Conservation (phyloP, 257 asterid genomes). For the Petrea volubilis region DNA sequence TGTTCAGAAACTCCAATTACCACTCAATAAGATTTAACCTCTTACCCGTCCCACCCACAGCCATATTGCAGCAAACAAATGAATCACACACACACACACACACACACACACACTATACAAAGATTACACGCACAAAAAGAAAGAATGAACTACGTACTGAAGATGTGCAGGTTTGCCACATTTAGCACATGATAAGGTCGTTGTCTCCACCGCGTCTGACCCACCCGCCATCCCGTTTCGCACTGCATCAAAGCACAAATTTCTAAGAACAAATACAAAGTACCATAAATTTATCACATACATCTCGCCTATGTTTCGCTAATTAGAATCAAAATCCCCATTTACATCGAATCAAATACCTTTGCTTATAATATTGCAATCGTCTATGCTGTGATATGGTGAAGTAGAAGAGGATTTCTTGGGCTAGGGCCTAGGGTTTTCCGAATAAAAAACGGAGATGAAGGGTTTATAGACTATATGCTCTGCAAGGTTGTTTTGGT, state of each 20-base stretch:
- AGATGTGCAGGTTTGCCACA: conserved; percentile 89
- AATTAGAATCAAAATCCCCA: neutral
- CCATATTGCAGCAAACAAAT: neutral
- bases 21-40: neutral
- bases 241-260: conserved; percentile 31
- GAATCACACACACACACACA: neutral
- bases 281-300: neutral
- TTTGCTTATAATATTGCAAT: neutral
- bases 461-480: conserved; percentile 13
- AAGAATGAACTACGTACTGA: conserved; percentile 53
- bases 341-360: neutral
- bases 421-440: conserved; percentile 51
- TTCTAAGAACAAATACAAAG: neutral
- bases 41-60: neutral
- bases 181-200: conserved; percentile 61
- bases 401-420: neutral
- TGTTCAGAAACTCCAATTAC: neutral
- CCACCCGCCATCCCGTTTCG: conserved; percentile 56
- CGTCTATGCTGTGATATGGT: conserved; percentile 5
- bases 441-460: neutral
- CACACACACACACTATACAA: neutral
- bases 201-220: conserved; percentile 55
- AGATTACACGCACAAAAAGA: neutral
- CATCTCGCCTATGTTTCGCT: neutral
- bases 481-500: conserved; percentile 14